These are phyloP conservation scores for Erigeron canadensis DNA, from an alignment of 129 eudicot species.

Conservation along the genomic window DNA sequence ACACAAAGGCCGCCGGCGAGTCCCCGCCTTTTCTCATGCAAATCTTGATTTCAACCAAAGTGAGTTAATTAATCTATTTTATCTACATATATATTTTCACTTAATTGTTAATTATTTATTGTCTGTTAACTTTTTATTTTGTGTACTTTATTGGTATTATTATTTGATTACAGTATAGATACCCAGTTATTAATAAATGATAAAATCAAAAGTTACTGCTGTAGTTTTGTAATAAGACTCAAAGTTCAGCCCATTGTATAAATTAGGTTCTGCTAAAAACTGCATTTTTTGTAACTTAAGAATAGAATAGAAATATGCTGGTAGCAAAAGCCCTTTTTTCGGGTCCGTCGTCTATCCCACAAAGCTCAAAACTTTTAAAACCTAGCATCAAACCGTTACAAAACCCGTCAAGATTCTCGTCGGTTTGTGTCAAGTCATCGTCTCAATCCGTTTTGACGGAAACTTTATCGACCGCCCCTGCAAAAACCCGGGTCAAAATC, in stretches of 20 bases:
- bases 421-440: slow-evolving; percentile 36
- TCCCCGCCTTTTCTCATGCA: too few relatives aligned
- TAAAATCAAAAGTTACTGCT: too few relatives aligned
- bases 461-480: slow-evolving; percentile 44
- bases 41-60: too few relatives aligned
- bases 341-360: slow-evolving; percentile 26
- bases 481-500: slow-evolving; percentile 68
- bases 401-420: slow-evolving; percentile 3
- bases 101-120: too few relatives aligned
- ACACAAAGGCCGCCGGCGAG: too few relatives aligned
- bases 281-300: background rate
- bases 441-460: slow-evolving; percentile 31
- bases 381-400: slow-evolving; percentile 16
- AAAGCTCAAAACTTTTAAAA: slow-evolving; percentile 21
- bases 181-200: too few relatives aligned
- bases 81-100: too few relatives aligned
- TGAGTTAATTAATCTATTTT: too few relatives aligned
- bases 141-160: background rate
- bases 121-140: too few relatives aligned
- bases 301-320: slow-evolving; percentile 13
- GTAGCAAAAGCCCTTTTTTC: slow-evolving; percentile 41
- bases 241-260: background rate
- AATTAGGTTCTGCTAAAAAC: background rate
- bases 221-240: too few relatives aligned
- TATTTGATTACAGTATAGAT: background rate